A percentile compares a stretch with the other conserved stretches of the same genome.
These are phyloP conservation scores for Flaveria ramosissima DNA, from an alignment of 129 eudicot genomes.

Conservation along the genomic window DNA sequence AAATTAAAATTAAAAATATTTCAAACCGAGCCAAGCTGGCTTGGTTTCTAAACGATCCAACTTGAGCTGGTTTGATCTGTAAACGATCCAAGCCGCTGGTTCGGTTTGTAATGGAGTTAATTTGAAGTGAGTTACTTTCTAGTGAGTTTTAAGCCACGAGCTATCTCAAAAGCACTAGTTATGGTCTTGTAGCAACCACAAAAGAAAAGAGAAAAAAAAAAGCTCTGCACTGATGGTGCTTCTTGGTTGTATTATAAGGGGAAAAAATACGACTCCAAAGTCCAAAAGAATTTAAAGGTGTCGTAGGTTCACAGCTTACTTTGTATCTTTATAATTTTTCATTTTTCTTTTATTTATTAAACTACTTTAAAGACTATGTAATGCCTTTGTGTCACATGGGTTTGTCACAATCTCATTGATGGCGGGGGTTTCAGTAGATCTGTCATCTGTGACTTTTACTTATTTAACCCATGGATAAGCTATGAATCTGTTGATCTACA, in stretches of 20 bases:
- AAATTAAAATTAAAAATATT: too few species aligned
- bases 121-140: too few species aligned
- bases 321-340: background rate
- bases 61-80: too few species aligned
- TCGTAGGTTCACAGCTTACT: slow-evolving; percentile 25
- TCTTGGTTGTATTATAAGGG: slow-evolving; percentile 1
- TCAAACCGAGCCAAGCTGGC: too few species aligned
- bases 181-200: too few species aligned
- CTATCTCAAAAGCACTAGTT: too few species aligned
- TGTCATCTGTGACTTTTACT: slow-evolving; percentile 33
- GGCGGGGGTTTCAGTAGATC: slow-evolving; percentile 29
- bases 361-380: slow-evolving; percentile 19
- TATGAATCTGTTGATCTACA: background rate
- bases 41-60: too few species aligned
- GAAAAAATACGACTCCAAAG: background rate
- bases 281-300: slow-evolving; percentile 21
- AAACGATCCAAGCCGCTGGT: too few species aligned
- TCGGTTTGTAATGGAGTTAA: too few species aligned
- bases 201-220: background rate
- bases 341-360: slow-evolving; percentile 13
- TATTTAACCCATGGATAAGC: slow-evolving; percentile 26
- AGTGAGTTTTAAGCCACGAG: too few species aligned
- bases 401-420: slow-evolving; percentile 25
- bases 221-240: background rate
- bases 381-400: slow-evolving; percentile 35